A percentile compares a stretch with the other conserved stretches of the same genome.
Evolutionary conservation across 176 grass and related monocot species (phyloP).

Genomic region (Hordeum vulgare): MorexV3_pseudomolecules_assembly NC_058518.1:103492989-103493488

Average conservation of each 20-base stretch:
- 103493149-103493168: constrained; percentile 4
- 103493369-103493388: not conserved
- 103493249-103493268: not conserved
- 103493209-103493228: not conserved
- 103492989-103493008: not conserved
- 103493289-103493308: not conserved
- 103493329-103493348: not conserved
- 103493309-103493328: not conserved
- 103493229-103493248: not conserved
- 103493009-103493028: constrained; percentile 3
- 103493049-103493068: not conserved
- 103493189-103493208: constrained; percentile 14
- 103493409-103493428: not conserved
- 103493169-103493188: not conserved
- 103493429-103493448: not conserved
- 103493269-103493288: not conserved
- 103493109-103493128: constrained; percentile 20
- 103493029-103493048: not conserved
- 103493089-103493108: constrained; percentile 32
- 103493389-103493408: not conserved
- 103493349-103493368: not conserved
- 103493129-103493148: constrained; percentile 36
- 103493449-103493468: not conserved
- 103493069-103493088: constrained; percentile 26
- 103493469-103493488: not conserved